Base-by-base conservation (phyloP, 2,329 filamentous ascomycete genomes). In the Ceratocystis huliohia region DNA sequence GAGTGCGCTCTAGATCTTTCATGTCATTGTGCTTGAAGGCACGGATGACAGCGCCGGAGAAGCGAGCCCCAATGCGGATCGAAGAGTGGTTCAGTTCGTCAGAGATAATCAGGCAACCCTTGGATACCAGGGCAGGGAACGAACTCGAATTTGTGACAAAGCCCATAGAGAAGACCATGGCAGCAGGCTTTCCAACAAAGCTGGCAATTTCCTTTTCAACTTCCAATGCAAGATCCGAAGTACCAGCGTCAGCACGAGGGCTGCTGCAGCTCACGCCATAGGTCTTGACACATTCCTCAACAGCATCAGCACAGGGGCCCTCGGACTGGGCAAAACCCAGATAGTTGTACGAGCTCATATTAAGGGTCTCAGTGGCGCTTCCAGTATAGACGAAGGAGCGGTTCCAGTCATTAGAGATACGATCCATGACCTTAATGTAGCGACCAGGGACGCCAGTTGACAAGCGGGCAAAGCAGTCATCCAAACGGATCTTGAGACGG, bases 341-440 rank as follows among this genome's bases (percentile, higher is more conserved):
- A 74, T 99, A 99, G 77, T 99, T 99, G 82, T 99, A 99, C 1
- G 94, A 99, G 79, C 93, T 96, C 88, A 99, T 88, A 78, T 99
- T 99, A 72, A 99, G 80, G 0, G 94, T 97, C 76, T 99, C 91
- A 1, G 93, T 97, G 68, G 85, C 88, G 61, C 91, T 96, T 67
- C 94, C 94, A 1, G 89, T 92, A 76, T 91, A 86, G 74, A 89
- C 84, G 80, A 96, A 99, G 67, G 88, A 87, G 73, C 88, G 83
- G 78, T 99, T 99, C 80, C 90, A 91, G 74, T 99, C 91, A 73
- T 93, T 84, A 2, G 92, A 96, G 71, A 85, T 88, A 73, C 94
- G 90, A 76, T 97, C 93, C 71, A 97, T 83, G 48, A 99, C 81
- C 28, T 90, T 97, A 72, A 99, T 95, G 79, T 85, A 96, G 69